Conservation (phyloP, 1,284 basidiomycete genomes). For the Anthracocystis panici-leucophaei region DNA sequence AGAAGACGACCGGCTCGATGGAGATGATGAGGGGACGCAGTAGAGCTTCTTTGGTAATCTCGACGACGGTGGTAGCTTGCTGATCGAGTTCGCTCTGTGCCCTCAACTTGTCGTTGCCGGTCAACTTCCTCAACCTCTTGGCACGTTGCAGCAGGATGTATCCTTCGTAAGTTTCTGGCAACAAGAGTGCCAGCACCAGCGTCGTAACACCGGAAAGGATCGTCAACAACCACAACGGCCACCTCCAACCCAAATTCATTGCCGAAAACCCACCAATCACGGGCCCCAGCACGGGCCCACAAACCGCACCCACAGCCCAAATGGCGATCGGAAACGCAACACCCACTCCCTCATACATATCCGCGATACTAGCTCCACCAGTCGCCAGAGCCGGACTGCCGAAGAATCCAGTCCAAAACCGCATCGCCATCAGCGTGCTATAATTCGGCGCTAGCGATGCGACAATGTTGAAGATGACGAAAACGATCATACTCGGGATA, state of each 20-base stretch:
- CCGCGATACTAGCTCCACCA: conserved; percentile 53
- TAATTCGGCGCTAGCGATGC: conserved; percentile 63
- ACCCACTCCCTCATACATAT: conserved; percentile 61
- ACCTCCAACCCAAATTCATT: conserved; percentile 63
- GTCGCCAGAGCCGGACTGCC: conserved; percentile 62
- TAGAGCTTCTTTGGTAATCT: conserved; percentile 42
- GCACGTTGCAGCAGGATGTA: conserved; percentile 64
- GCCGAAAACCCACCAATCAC: conserved; percentile 61
- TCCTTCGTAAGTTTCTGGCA: conserved; percentile 67
- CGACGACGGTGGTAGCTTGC: conserved; percentile 16
- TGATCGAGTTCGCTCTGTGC: conserved; percentile 34
- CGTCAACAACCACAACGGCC: conserved; percentile 64
- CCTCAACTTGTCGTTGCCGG: conserved; percentile 54
- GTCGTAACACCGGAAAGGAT: conserved; percentile 59
- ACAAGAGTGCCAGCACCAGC: conserved; percentile 58
- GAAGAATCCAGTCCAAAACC: conserved; percentile 62
- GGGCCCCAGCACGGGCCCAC: conserved; percentile 57
- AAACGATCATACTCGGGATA: conserved; percentile 40
- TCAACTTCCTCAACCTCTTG: conserved; percentile 61
- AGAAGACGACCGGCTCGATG: conserved; percentile 44
- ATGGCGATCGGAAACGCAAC: conserved; percentile 63
- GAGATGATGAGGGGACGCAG: conserved; percentile 37
- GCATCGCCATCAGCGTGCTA: conserved; percentile 59
- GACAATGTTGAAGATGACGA: conserved; percentile 44
- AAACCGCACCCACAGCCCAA: conserved; percentile 67